Evolutionary conservation across 257 asterid genomes (phyloP), one percentile per base, ranked within the genome.

Genomic region (Nicotiana otophora): DNA sequence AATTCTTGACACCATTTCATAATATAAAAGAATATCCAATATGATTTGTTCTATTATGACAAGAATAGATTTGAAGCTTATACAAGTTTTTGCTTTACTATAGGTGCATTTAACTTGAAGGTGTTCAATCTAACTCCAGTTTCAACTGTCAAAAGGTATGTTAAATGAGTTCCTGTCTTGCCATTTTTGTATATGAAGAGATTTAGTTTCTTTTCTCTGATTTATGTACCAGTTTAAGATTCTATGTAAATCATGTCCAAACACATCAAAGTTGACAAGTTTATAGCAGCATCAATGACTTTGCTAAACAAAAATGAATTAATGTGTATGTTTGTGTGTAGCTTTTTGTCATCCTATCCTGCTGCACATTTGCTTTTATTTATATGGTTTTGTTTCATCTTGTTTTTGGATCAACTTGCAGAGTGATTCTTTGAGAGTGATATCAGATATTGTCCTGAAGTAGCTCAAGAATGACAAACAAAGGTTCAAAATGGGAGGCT

Each of bases 391-490:
- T 74, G 34, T 23, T 48, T 74, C 62, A 51, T 74, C 80, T 26
- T 26, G 2, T 74, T 74, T 58, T 4, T 26, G 80, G 80, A 74
- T 46, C 8, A 74, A 14, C 62, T 51, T 8, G 80, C 80, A 74
- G 80, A 30, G 63, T 26, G 2, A 51, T 74, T 46, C 34, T 74
- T 26, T 74, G 62, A 74, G 20, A 72, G 36, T 23, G 31, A 28
- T 15, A 36, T 72, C 62, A 81, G 20, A 39, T 26, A 8, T 53
- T 19, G 66, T 20, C 58, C 36, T 42, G 76, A 55, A 85, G n/a
- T 36, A 68, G 62, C 14, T 36, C 79, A 85, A 42, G 54, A 77
- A 89, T 86, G 88, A 39, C 77, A 31, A 31, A n/a, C 7, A 9
- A 31, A 42, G 39, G n/a, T 74, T 74, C 67, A 26, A 66, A 4